A percentile compares a stretch with the other conserved stretches of the same genome.
phyloP scores from a whole-genome alignment of 2,329 filamentous ascomycete genomes.

The Fusarium graminum region DNA sequence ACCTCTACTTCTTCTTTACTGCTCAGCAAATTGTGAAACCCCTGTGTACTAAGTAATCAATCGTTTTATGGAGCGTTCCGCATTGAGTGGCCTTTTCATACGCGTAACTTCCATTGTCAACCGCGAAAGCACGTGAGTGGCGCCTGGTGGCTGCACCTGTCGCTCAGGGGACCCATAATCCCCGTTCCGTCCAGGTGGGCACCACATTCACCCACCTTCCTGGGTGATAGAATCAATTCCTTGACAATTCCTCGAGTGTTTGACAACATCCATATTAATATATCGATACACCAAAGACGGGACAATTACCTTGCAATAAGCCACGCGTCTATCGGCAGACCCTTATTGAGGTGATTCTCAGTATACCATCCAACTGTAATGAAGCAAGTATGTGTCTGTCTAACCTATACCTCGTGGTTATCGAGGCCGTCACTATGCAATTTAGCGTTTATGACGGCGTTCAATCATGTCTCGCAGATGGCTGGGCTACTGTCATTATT shows the following conservation, averaged over 20 bases:
- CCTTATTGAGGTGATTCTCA: too few species aligned
- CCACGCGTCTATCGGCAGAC: too few species aligned
- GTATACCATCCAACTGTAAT: too few species aligned
- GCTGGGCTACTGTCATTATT: not conserved
- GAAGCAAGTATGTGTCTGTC: not conserved
- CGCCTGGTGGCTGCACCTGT: not conserved
- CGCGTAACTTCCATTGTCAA: not conserved
- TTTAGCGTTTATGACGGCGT: not conserved
- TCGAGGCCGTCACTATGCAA: not conserved
- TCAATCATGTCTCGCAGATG: not conserved
- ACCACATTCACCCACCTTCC: too few species aligned
- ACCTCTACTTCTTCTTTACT: not conserved
- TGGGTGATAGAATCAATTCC: too few species aligned
- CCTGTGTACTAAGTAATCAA: not conserved
- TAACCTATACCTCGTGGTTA: conserved; percentile 3
- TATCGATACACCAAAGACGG: too few species aligned
- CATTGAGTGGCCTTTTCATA: not conserved
- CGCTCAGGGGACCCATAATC: too few species aligned
- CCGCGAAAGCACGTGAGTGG: conserved; percentile 21
- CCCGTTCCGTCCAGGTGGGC: too few species aligned
- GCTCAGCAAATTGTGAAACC: not conserved
- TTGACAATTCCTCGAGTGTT: too few species aligned
- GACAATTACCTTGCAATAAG: too few species aligned
- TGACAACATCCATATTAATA: too few species aligned
- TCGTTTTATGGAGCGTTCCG: not conserved